Conservation (phyloP, 129 eudicot genomes). For the Centaurea solstitialis region DNA sequence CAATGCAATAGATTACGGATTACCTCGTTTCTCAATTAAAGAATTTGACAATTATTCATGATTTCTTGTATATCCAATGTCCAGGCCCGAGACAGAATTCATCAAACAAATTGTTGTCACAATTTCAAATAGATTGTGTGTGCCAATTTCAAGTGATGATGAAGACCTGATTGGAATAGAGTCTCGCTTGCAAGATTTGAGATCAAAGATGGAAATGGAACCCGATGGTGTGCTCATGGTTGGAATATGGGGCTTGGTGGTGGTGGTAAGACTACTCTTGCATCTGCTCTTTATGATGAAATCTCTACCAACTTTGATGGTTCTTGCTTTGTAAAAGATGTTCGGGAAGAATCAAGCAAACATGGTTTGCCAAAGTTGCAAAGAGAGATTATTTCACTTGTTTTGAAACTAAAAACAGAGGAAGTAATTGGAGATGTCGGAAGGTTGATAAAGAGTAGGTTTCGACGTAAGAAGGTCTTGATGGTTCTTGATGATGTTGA, state of each 20-base stretch:
- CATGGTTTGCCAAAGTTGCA: not conserved
- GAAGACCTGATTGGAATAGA: not conserved
- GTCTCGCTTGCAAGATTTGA: not conserved
- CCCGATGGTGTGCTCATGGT: not conserved
- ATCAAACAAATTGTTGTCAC: not conserved
- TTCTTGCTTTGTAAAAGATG: too few species aligned
- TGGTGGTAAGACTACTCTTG: too few species aligned
- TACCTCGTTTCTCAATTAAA: too few species aligned
- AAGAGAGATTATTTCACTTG: not conserved
- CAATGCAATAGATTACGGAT: too few species aligned
- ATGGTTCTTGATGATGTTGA: conserved; percentile 32
- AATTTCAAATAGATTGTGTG: not conserved
- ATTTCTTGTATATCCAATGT: not conserved
- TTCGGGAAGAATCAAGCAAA: not conserved
- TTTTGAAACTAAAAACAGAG: not conserved
- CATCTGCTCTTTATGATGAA: too few species aligned
- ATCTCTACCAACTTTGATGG: too few species aligned
- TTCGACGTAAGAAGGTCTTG: conserved; percentile 4
- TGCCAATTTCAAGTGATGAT: not conserved
- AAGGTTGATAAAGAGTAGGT: not conserved
- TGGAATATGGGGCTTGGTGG: not conserved
- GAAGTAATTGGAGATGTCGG: not conserved
- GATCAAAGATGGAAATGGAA: not conserved
- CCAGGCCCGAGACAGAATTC: not conserved
- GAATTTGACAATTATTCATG: too few species aligned